A percentile compares a stretch with the other conserved stretches of the same genome.
Evolutionary conservation across 2,329 filamentous ascomycete genomes (phyloP).

Genomic region (Verticillium longisporum): DNA sequence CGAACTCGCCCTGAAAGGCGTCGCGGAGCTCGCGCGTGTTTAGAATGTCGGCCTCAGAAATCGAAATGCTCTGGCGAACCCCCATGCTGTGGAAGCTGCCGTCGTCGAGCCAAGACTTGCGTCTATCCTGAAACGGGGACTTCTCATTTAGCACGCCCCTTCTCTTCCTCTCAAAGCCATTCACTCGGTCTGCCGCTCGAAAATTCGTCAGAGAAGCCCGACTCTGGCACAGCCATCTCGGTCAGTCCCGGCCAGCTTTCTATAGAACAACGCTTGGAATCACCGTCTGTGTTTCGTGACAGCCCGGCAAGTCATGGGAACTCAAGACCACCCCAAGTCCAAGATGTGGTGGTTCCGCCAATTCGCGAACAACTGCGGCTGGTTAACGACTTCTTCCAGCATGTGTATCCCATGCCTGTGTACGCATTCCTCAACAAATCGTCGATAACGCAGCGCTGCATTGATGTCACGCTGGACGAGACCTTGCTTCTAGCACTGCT

Average conservation of each 20-base stretch:
- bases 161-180: background rate
- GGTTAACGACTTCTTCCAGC: constrained; percentile 15
- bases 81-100: constrained; percentile 1
- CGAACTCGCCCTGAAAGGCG: constrained; percentile 1
- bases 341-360: constrained; percentile 1
- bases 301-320: background rate
- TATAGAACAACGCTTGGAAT: background rate
- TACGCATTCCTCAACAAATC: constrained; percentile 8
- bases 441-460: background rate
- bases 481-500: constrained; percentile 6
- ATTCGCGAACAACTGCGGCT: constrained; percentile 10
- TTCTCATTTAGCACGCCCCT: background rate
- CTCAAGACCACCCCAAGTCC: background rate
- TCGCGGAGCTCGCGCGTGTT: background rate
- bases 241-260: background rate
- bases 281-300: background rate
- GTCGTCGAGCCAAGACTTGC: background rate
- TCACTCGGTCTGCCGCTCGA: background rate
- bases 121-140: background rate
- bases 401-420: constrained; percentile 13
- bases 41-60: background rate
- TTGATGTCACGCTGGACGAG: constrained; percentile 4
- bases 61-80: constrained; percentile 2
- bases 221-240: background rate
- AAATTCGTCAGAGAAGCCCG: background rate